Base-by-base conservation (phyloP, 441 rosid genomes). In the Populus hybrid region DNA sequence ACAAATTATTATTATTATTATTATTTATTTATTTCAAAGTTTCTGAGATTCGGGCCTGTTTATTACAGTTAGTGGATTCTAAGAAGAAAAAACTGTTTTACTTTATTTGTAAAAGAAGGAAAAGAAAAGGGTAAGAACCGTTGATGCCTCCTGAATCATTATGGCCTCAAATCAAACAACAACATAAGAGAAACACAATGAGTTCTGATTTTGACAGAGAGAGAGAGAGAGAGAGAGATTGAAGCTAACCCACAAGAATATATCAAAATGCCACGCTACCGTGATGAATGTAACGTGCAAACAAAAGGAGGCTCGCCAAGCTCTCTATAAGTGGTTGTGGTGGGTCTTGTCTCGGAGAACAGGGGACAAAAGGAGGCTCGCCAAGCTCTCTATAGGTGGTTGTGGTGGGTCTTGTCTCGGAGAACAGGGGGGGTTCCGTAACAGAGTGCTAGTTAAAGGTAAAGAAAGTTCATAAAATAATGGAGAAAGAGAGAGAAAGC, bases 101-200 rank as follows among this genome's bases (percentile, higher is more conserved):
- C 2, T 38, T 72, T 29, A 24, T 9, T 28, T 50, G 18, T 14
- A 18, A 20, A 3, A 18, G 24, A 28, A 29, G 31, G 33, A 72
- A 68, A 29, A 29, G 31, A 29, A 29, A 29, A 33, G 9, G 64
- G n/a, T 56, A 35, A 73, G 50, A 31, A 18, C 29, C 35, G 2
- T 63, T 45, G 16, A 28, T 23, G 56, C 24, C 69, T 23, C 70
- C 61, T 53, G 61, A 74, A 38, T 38, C 63, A 29, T 23, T 21
- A 8, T 61, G 64, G 29, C 50, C 23, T 78, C 42, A 75, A 63
- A 73, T 53, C 71, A 77, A 82, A 61, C n/a, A 14, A 50, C 59
- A 53, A 16, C 61, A 53, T 6, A 0, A 53, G 0, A 53, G n/a
- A 29, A 53, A 53, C 61, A 53, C 61, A 18, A 53, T 5, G 2